Conservation (phyloP, 1,139 yeast species). For the Yamadazyma dendronema region DNA sequence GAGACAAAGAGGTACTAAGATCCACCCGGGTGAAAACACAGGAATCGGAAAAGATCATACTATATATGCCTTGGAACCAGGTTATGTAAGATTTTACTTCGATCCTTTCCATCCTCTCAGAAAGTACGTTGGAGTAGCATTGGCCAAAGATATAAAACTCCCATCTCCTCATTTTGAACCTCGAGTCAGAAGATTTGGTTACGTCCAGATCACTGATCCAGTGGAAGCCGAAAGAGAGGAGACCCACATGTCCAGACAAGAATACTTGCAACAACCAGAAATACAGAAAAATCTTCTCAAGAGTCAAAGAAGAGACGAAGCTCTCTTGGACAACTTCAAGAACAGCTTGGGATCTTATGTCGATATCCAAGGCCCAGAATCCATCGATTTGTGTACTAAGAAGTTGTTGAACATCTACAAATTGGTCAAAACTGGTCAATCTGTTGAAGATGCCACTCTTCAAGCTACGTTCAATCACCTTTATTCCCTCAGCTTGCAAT, state of each 20-base stretch:
- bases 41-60: slow-evolving; percentile 95
- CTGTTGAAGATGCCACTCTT: slow-evolving; percentile 52
- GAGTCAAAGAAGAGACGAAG: slow-evolving; percentile 23
- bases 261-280: slow-evolving; percentile 53
- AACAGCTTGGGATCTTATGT: slow-evolving; percentile 21
- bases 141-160: slow-evolving; percentile 57
- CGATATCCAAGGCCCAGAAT: slow-evolving; percentile 30
- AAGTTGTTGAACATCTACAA: slow-evolving; percentile 50
- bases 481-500: slow-evolving; percentile 47
- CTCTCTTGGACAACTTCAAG: slow-evolving; percentile 21
- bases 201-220: slow-evolving; percentile 50
- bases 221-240: slow-evolving; percentile 57
- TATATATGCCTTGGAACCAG: slow-evolving; percentile 87
- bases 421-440: slow-evolving; percentile 23
- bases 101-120: slow-evolving; percentile 98
- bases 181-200: slow-evolving; percentile 81
- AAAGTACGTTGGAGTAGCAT: slow-evolving; percentile 85
- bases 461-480: slow-evolving; percentile 54
- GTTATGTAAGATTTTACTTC: slow-evolving; percentile 82
- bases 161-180: slow-evolving; percentile 93
- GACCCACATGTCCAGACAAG: slow-evolving; percentile 59
- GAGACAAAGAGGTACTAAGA: slow-evolving; percentile 96
- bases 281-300: slow-evolving; percentile 34
- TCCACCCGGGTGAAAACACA: slow-evolving; percentile 92
- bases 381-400: slow-evolving; percentile 37